Evolutionary conservation across 129 eudicot genomes (phyloP), one percentile per base, ranked within the genome.

Genomic region (Mikania micrantha): DNA sequence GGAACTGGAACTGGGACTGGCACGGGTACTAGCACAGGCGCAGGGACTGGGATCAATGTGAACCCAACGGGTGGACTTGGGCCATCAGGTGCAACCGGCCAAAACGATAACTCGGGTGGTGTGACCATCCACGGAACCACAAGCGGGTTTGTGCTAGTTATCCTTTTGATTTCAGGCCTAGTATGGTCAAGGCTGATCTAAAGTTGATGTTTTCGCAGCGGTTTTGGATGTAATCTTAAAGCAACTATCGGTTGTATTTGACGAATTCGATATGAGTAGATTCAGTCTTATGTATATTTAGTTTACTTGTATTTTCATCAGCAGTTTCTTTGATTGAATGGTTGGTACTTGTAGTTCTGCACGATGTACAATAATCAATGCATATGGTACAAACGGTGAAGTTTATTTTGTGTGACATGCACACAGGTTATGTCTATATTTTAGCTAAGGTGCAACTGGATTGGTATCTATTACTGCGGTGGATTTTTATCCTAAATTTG

Each of bases 41-140:
- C 84, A 4, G 59, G 80, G 3, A 76, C 70, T 0, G 80, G 80
- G 45, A 75, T 75, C 74, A 75, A 75, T 28, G 71, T 68, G n/a
- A 76, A 38, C 70, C 80, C 80, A 9, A 71, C 64, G 19, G 63
- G 68, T 49, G 74, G 77, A 12, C 77, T 82, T n/a, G 86, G 49
- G 19, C 91, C 91, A 11, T 61, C 90, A 0, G 85, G 78, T 16
- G 48, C 85, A 41, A 65, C 78, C 16, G 66, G 64, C 61, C 67
- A 40, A 59, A 68, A 19, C 12, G 88, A 87, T 67, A 71, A 48
- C 69, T 74, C 82, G 1, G 53, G 31, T 24, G 73, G 58, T 13
- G 64, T 24, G 71, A 67, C 76, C 58, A 70, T 70, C 32, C 52
- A 49, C 39, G 73, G 12, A 42, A 56, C 42, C 77, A 38, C 66